A percentile compares a stretch with the other conserved stretches of the same genome.
Conservation (phyloP, 257 asterid species). For the Striga asiatica region DNA sequence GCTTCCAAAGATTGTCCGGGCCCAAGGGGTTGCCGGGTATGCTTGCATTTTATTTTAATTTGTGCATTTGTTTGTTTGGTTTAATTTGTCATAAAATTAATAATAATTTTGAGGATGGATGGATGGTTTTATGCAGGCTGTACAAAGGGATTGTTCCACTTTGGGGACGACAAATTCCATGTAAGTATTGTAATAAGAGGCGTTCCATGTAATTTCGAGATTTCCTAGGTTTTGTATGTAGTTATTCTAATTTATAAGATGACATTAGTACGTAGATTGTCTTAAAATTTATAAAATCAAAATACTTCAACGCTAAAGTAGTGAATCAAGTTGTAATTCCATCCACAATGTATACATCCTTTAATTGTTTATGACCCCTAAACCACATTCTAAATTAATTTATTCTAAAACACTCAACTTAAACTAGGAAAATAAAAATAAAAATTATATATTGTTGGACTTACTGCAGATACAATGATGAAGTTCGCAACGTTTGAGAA, state of each 20-base stretch:
- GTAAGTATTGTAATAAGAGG: constrained; percentile 36
- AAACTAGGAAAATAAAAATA: too few relatives aligned
- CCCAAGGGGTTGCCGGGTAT: constrained; percentile 70
- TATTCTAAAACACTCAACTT: too few relatives aligned
- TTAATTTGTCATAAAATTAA: background rate
- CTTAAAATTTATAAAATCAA: too few relatives aligned
- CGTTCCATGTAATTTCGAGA: too few relatives aligned
- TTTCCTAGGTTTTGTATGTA: too few relatives aligned
- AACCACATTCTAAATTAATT: too few relatives aligned
- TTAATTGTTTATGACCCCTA: too few relatives aligned
- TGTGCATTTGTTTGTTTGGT: background rate
- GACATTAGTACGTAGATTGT: too few relatives aligned
- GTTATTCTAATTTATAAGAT: too few relatives aligned
- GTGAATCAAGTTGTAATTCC: too few relatives aligned
- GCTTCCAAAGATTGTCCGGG: constrained; percentile 48
- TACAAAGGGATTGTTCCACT: constrained; percentile 78
- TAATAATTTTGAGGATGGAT: background rate
- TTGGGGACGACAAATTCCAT: constrained; percentile 95
- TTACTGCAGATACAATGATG: constrained; percentile 75
- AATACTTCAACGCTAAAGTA: too few relatives aligned
- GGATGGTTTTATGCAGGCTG: constrained; percentile 35
- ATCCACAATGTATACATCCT: too few relatives aligned
- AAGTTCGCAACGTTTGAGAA: constrained; percentile 79
- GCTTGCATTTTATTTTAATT: background rate
- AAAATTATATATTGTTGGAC: background rate